Percentiles rank a stretch among this genome's conserved stretches.
Conservation (phyloP, 2,329 filamentous ascomycete genomes). For the Hawksworthiomyces lignivorus region DNA sequence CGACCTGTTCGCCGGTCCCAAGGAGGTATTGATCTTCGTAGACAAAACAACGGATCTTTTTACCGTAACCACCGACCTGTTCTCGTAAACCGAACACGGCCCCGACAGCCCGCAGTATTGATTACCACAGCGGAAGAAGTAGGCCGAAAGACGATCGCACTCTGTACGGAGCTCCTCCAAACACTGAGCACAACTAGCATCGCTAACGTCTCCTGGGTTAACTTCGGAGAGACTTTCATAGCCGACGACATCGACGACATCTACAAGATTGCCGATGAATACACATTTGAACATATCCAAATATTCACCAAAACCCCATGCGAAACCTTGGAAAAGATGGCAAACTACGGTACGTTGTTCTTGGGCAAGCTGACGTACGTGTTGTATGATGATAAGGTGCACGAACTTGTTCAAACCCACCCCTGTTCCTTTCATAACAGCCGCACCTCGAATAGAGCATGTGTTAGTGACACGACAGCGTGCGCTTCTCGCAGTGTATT, state of each 20-base stretch:
- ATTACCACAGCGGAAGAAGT: conserved; percentile 38
- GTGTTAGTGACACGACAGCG: too few species aligned
- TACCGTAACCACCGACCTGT: conserved; percentile 35
- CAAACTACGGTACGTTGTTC: conserved; percentile 42
- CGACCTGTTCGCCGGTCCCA: conserved; percentile 45
- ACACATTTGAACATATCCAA: conserved; percentile 44
- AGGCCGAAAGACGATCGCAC: conserved; percentile 28
- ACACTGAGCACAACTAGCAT: conserved; percentile 34
- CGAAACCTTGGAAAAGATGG: conserved; percentile 43
- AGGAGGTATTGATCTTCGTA: conserved; percentile 43
- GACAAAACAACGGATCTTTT: conserved; percentile 39
- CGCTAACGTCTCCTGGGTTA: conserved; percentile 35
- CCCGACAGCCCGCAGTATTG: conserved; percentile 41
- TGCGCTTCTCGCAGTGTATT: conserved; percentile 35
- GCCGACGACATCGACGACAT: conserved; percentile 33
- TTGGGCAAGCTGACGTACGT: conserved; percentile 45
- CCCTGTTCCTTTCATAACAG: neutral
- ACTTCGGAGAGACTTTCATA: conserved; percentile 38
- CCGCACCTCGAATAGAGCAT: too few species aligned
- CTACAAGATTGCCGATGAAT: conserved; percentile 37
- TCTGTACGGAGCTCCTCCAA: conserved; percentile 30
- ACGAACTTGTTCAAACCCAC: conserved; percentile 3
- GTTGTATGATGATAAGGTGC: conserved; percentile 44
- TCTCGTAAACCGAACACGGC: conserved; percentile 43
- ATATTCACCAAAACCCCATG: conserved; percentile 38